These are phyloP conservation scores for Nadsonia commutata DNA, from an alignment of 1,139 yeast genomes.

Conservation along the genomic window DNA sequence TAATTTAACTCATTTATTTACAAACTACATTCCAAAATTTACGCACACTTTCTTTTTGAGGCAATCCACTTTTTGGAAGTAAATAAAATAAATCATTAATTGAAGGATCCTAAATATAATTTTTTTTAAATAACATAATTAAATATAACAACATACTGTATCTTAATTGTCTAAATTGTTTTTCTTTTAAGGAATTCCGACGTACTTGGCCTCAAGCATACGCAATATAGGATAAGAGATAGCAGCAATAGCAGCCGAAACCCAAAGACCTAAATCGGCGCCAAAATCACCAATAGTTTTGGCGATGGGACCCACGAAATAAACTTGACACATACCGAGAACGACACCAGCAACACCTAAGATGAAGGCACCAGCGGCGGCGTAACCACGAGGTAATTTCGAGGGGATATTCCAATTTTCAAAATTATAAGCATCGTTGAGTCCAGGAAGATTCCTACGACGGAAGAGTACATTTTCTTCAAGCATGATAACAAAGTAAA, in stretches of 20 bases:
- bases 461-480: slow-evolving; percentile 71
- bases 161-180: too few species aligned
- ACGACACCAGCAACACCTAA: slow-evolving; percentile 65
- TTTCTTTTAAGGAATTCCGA: slow-evolving; percentile 26
- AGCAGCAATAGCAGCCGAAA: slow-evolving; percentile 60
- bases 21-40: too few species aligned
- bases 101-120: too few species aligned
- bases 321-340: slow-evolving; percentile 71
- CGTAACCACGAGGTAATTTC: slow-evolving; percentile 45
- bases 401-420: slow-evolving; percentile 40
- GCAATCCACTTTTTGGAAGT: too few species aligned
- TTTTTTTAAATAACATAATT: too few species aligned
- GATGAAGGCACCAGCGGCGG: slow-evolving; percentile 45
- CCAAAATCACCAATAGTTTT: slow-evolving; percentile 40
- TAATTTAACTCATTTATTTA: too few species aligned
- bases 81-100: too few species aligned
- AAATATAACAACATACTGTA: too few species aligned
- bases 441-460: slow-evolving; percentile 22
- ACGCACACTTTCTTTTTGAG: too few species aligned
- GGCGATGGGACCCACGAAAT: slow-evolving; percentile 64
- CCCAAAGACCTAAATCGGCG: slow-evolving; percentile 74
- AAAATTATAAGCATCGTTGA: slow-evolving; percentile 18
- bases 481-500: slow-evolving; percentile 55
- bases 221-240: slow-evolving; percentile 49
- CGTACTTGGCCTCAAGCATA: slow-evolving; percentile 32